Evolutionary conservation across 768 basidiomycete genomes (phyloP).

Genomic region (Leccinum disarticulatum): DNA sequence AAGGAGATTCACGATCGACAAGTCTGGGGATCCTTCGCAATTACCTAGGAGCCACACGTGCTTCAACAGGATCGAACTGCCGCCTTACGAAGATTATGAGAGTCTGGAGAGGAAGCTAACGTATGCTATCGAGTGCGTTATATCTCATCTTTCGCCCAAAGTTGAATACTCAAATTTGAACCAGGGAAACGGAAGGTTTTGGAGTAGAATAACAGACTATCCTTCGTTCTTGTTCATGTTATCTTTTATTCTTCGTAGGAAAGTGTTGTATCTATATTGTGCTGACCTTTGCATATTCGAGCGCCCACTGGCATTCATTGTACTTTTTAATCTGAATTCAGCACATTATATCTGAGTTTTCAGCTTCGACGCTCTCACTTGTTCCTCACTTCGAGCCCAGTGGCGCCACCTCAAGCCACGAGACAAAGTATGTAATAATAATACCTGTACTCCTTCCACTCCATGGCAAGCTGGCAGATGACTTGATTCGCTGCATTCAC

Average conservation of each 20-base stretch:
- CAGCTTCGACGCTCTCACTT: neutral
- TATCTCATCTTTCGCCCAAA: neutral
- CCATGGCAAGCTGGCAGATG: too few species aligned
- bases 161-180: slow-evolving; percentile 10
- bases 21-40: slow-evolving; percentile 85
- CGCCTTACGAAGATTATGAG: slow-evolving; percentile 87
- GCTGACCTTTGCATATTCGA: slow-evolving; percentile 4
- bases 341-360: neutral
- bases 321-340: neutral
- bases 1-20: slow-evolving; percentile 91
- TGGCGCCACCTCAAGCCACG: too few species aligned
- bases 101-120: slow-evolving; percentile 83
- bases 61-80: slow-evolving; percentile 88
- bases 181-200: slow-evolving; percentile 77
- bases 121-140: slow-evolving; percentile 76
- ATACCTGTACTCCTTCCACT: too few species aligned
- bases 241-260: slow-evolving; percentile 2
- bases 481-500: too few species aligned
- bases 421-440: too few species aligned
- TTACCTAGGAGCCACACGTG: slow-evolving; percentile 92
- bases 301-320: neutral
- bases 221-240: slow-evolving; percentile 6
- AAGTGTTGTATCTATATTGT: slow-evolving; percentile 18
- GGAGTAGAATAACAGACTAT: slow-evolving; percentile 49
- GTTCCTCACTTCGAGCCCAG: neutral